Evolutionary conservation across 2,329 filamentous ascomycete species (phyloP), one percentile per base, ranked within the genome.

Genomic region (Pseudogymnoascus sp.): DNA sequence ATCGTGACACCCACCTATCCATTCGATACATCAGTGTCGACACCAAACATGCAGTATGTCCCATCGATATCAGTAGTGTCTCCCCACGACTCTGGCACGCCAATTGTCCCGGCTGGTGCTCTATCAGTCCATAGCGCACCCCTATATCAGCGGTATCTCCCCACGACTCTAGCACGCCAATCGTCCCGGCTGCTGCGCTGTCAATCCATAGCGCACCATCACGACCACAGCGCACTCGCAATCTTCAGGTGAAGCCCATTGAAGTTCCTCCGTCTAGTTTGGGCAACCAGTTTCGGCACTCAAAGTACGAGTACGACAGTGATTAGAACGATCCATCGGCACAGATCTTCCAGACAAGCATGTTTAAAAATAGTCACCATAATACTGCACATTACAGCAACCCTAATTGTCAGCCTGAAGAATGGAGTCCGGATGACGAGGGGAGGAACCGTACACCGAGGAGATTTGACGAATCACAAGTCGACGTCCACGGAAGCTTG

Each of bases 371-470:
- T 67, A 86, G 82, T 62, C 83, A 87, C 63, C 87, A 84, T 75
- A 89, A 88, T 68, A 81, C 81, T 59, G 85, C 85, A 1, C 86
- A 89, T 70, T 89, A 84, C 68, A 85, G 84, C 65, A 89, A 89
- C 66, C 83, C 84, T 40, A 79, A 84, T 67, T 84, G 84, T 66
- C 82, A 84, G 65, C 82, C 82, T 0, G 81, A 84, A 66, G 79
- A 82, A 71, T 83, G 73, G 73, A 69, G 63, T 11, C 73, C 72
- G 14, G 72, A 74, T 8, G 68, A 65, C 2, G 72, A 74, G 12
- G 72, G 73, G 35, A 40, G 16, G 3, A 16, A 2, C 16, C 19
- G n/a, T 38, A 38, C 38, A 40, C 38, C n/a, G 38, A 35, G 33
- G 33, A 35, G 33, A 35, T 35, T 35, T 38, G 35, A 38, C 35